A percentile compares a stretch with the other conserved stretches of the same genome.
Conservation (phyloP, 306 rosid genomes). For the Neltuma alba region DNA sequence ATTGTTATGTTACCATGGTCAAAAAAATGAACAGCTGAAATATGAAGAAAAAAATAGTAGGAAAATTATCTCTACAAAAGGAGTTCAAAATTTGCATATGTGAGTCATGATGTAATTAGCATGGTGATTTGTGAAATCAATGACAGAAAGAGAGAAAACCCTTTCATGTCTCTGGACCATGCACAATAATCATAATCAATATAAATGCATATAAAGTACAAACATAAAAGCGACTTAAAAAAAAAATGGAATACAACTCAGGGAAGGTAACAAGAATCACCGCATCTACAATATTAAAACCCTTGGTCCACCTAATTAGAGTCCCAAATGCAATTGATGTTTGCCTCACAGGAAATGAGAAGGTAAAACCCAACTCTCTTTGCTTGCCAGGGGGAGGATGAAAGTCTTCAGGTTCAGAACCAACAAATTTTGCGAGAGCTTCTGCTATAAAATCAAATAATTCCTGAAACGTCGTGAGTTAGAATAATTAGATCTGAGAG, state of each 20-base stretch:
- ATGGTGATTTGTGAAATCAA: too few relatives aligned
- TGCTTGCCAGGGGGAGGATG: constrained; percentile 87
- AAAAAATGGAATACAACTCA: constrained; percentile 4
- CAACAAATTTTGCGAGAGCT: constrained; percentile 76
- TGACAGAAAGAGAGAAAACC: constrained; percentile 23
- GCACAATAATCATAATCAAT: constrained; percentile 3
- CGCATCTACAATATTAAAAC: constrained; percentile 76
- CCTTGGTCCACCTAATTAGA: constrained; percentile 95
- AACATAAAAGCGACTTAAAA: neutral
- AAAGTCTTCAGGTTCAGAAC: constrained; percentile 75
- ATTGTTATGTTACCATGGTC: constrained; percentile 6
- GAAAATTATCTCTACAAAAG: too few relatives aligned
- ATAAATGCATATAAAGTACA: too few relatives aligned
- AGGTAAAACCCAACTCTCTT: constrained; percentile 98
- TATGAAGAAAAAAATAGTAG: constrained; percentile 1
- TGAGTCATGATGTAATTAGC: too few relatives aligned
- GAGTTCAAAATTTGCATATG: constrained; percentile 14
- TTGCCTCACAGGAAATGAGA: constrained; percentile 93
- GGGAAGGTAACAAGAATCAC: constrained; percentile 48
- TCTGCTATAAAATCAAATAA: constrained; percentile 84
- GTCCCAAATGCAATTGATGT: constrained; percentile 84
- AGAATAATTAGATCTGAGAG: constrained; percentile 25
- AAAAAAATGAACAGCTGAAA: neutral
- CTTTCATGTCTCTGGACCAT: constrained; percentile 7
- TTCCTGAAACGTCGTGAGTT: constrained; percentile 59